Evolutionary conservation across 306 rosid genomes (phyloP).

Genomic region (Vicia villosa): DNA sequence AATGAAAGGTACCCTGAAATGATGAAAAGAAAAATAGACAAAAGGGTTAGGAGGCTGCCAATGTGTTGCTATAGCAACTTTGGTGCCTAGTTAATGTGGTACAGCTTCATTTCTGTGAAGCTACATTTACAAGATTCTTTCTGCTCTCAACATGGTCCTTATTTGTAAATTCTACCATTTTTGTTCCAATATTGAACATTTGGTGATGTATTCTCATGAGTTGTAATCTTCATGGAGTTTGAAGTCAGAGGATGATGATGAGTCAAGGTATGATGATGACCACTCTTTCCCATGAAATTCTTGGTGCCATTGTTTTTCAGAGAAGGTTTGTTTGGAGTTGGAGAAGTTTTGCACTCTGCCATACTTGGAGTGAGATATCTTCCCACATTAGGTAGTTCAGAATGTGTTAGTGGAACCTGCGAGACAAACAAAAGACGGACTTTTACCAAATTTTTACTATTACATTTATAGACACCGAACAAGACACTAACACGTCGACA

Average conservation of each 20-base stretch:
- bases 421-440: constrained; percentile 2
- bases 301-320: constrained; percentile 51
- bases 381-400: constrained; percentile 50
- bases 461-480: too few species aligned
- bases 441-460: too few species aligned
- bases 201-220: constrained; percentile 80
- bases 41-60: constrained; percentile 18
- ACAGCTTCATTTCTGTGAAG: constrained; percentile 23
- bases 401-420: constrained; percentile 53
- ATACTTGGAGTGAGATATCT: constrained; percentile 41
- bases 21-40: neutral
- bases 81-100: constrained; percentile 27
- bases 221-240: constrained; percentile 41
- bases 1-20: neutral
- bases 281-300: constrained; percentile 46
- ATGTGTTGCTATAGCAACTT: constrained; percentile 30
- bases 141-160: constrained; percentile 20
- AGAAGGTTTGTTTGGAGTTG: constrained; percentile 47
- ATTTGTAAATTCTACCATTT: constrained; percentile 23
- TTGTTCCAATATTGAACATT: constrained; percentile 59
- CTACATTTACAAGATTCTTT: constrained; percentile 38
- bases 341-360: constrained; percentile 44
- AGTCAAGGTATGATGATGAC: constrained; percentile 34
- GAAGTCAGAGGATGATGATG: constrained; percentile 48
- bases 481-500: too few species aligned